Evolutionary conservation across 148 eudicot genomes (phyloP), one percentile per base, ranked within the genome.

Genomic region (Cornus kousa): DNA sequence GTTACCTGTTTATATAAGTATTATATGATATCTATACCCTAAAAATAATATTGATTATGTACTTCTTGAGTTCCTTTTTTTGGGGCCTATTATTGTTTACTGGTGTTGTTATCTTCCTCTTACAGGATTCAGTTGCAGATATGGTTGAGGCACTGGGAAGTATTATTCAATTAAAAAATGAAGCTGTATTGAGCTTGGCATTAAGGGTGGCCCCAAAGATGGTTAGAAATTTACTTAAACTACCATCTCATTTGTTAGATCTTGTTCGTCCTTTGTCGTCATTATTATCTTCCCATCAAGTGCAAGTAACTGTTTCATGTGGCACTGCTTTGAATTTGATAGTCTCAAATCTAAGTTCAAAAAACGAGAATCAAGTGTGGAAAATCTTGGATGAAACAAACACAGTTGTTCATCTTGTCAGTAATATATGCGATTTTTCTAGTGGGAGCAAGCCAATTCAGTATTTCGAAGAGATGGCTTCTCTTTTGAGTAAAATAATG

Each of bases 401-500:
- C 68, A 80, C 89, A 77, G 91, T 90, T 71, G 71, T 71, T 83
- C 84, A 80, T 82, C 39, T 91, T 57, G 82, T 89, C 81, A 81
- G 79, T 73, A 87, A 86, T 78, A 74, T 95, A 72, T 80, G 66
- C 74, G 74, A 78, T 37, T 88, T 76, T 77, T 78, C 68, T 64
- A 81, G 74, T 70, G 86, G 80, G 55, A 70, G 53, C 65, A 87
- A 79, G 80, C 83, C 91, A 35, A 76, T 80, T 60, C 91, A 86
- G 70, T 89, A 89, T 79, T 85, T 82, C 37, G 67, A 81, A 78
- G 96, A 86, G 82, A 88, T 86, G 88, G 76, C 86, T 65, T 84
- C 86, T 82, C 88, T 91, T 48, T 88, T 93, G 87, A 87, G 96
- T 89, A 87, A 88, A 69, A 90, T 95, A 70, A 72, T 93, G 89